These are phyloP conservation scores for Neopestalotiopsis clavispora DNA, from an alignment of 2,329 filamentous ascomycete genomes.

Conservation along the genomic window DNA sequence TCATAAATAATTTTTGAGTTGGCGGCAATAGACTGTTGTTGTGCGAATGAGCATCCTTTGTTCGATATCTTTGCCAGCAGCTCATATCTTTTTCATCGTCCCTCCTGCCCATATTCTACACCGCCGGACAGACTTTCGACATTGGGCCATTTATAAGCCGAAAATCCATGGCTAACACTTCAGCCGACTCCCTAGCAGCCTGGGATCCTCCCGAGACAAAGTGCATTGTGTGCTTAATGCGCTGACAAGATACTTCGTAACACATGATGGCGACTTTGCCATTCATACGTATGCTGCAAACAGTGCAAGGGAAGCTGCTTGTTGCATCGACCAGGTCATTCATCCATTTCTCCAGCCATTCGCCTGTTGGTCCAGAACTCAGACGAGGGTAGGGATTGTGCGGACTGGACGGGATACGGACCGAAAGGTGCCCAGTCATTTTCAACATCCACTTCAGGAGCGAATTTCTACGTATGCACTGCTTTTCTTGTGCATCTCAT, in stretches of 20 bases:
- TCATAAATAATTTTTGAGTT: background rate
- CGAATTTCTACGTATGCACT: background rate
- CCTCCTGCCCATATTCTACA: background rate
- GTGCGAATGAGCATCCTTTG: background rate
- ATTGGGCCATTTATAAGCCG: background rate
- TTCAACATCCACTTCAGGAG: background rate
- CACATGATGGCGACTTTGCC: background rate
- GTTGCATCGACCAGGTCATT: background rate
- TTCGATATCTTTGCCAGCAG: background rate
- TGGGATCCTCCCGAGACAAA: background rate
- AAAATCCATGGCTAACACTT: background rate
- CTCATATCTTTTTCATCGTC: background rate
- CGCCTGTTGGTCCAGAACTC: background rate
- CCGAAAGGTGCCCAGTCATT: background rate
- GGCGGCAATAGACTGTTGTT: background rate
- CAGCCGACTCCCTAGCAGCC: background rate
- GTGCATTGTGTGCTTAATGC: background rate
- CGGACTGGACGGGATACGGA: background rate
- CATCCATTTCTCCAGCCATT: background rate
- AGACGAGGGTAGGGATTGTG: background rate
- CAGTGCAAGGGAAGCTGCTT: background rate
- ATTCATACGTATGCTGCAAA: background rate
- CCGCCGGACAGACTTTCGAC: background rate
- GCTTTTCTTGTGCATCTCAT: background rate
- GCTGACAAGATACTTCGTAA: background rate